Conservation (phyloP, 306 rosid species). For the Glycine latifolia region DNA sequence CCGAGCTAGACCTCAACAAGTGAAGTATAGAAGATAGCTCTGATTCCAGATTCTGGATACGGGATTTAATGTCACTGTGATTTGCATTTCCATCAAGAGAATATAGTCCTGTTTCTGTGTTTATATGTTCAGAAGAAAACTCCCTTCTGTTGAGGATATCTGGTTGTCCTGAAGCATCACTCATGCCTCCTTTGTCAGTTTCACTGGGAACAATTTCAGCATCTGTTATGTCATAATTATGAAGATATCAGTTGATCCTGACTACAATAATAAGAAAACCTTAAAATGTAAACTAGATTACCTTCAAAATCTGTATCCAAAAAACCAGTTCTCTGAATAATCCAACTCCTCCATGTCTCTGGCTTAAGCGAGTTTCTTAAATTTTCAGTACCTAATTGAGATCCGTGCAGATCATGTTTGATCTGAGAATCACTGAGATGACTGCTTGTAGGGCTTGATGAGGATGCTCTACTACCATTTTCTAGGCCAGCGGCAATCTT, state of each 20-base stretch:
- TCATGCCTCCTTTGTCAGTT: constrained; percentile 44
- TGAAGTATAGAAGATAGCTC: constrained; percentile 71
- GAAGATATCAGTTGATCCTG: constrained; percentile 42
- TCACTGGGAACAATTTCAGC: constrained; percentile 63
- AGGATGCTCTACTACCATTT: constrained; percentile 53
- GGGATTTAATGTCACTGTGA: constrained; percentile 56
- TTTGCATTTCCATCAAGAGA: constrained; percentile 47
- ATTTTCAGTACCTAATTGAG: constrained; percentile 51
- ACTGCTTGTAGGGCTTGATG: constrained; percentile 48
- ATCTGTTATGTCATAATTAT: constrained; percentile 51
- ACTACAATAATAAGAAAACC: constrained; percentile 21
- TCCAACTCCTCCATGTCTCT: constrained; percentile 79
- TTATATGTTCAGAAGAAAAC: constrained; percentile 27
- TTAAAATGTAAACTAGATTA: constrained; percentile 42
- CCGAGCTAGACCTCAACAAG: constrained; percentile 60
- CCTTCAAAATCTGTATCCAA: constrained; percentile 69
- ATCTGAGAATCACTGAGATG: constrained; percentile 45
- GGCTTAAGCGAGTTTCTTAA: constrained; percentile 48
- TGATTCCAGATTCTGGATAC: constrained; percentile 65
- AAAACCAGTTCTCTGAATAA: constrained; percentile 64
- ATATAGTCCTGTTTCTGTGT: constrained; percentile 48
- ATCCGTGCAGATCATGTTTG: constrained; percentile 49
- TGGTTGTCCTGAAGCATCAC: constrained; percentile 47
- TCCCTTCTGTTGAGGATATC: constrained; percentile 47
- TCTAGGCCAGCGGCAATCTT: constrained; percentile 63